Evolutionary conservation across 345 rosid genomes (phyloP), one percentile per base, ranked within the genome.

Genomic region (Eutrema yunnanense): DNA sequence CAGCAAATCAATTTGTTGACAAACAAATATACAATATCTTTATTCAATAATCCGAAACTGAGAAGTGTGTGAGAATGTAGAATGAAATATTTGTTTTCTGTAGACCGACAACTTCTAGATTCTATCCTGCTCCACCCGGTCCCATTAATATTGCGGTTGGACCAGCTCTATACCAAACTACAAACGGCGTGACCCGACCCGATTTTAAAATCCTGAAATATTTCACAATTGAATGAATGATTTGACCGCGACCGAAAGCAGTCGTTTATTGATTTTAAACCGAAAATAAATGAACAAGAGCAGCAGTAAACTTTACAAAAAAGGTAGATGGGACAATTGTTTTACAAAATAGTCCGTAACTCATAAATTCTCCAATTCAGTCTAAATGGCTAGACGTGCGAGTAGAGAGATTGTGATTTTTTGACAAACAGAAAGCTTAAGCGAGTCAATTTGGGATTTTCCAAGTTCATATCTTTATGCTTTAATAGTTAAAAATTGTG

Each of bases 121-220:
- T 53, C 9, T 52, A 46, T 38, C 47, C 16, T 19, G 56, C 44
- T 44, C 54, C n/a, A 68, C n/a, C 36, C 27, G 46, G 55, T 12
- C 73, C 54, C 7, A 16, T 30, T 4, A 33, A 55, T 10, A 56
- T 14, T 52, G 16, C n/a, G 12, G 10, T 67, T 12, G 71, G 50
- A 66, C 71, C 49, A 32, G 71, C 61, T 40, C 61, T 40, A 29
- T 3, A 26, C 64, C 65, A 42, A 63, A 32, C 26, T n/a, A 67
- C 53, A 12, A 55, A 68, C 50, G 38, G 38, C 7, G 29, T 67
- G 7, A 53, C 30, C 11, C 61, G 65, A 12, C 50, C 26, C 8
- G 19, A 12, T 12, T 22, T 2, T 6, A 3, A 11, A 38, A 38
- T 8, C 14, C 13, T 22, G 26, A 22, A 22, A 22, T 22, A 22